Conservation (phyloP, 495 filamentous ascomycete species). For the Penicillium lagena region DNA sequence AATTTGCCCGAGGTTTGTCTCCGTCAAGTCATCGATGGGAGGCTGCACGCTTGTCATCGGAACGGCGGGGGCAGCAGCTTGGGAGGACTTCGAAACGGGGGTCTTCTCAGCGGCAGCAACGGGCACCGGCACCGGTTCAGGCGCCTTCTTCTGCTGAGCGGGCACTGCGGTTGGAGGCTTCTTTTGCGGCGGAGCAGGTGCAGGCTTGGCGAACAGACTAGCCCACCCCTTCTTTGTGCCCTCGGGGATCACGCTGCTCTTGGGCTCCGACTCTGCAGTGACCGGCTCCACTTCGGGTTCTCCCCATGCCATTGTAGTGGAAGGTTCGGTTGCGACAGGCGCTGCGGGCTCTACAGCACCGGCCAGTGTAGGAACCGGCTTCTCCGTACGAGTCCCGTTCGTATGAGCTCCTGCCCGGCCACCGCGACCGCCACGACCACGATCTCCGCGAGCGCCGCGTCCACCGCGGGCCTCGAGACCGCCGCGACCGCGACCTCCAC, state of each 20-base stretch:
- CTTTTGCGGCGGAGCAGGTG: constrained; percentile 33
- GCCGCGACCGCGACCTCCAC: constrained; percentile 61
- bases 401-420: constrained; percentile 57
- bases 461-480: constrained; percentile 45
- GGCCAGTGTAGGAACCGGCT: constrained; percentile 7
- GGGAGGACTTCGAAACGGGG: constrained; percentile 20
- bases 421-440: constrained; percentile 48
- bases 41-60: constrained; percentile 53
- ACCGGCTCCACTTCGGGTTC: constrained; percentile 24
- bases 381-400: constrained; percentile 41
- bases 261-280: constrained; percentile 30
- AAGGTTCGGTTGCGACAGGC: constrained; percentile 36
- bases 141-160: constrained; percentile 19
- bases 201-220: constrained; percentile 51
- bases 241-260: constrained; percentile 38
- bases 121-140: constrained; percentile 24
- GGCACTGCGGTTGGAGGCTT: constrained; percentile 22
- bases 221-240: constrained; percentile 57
- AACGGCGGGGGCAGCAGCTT: constrained; percentile 29
- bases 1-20: constrained; percentile 85
- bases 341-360: constrained; percentile 20
- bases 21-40: constrained; percentile 80
- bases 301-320: constrained; percentile 15
- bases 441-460: too few species aligned
- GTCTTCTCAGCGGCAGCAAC: constrained; percentile 21